Base-by-base conservation (phyloP, 768 basidiomycete genomes). In the Roridomyces roridus region DNA sequence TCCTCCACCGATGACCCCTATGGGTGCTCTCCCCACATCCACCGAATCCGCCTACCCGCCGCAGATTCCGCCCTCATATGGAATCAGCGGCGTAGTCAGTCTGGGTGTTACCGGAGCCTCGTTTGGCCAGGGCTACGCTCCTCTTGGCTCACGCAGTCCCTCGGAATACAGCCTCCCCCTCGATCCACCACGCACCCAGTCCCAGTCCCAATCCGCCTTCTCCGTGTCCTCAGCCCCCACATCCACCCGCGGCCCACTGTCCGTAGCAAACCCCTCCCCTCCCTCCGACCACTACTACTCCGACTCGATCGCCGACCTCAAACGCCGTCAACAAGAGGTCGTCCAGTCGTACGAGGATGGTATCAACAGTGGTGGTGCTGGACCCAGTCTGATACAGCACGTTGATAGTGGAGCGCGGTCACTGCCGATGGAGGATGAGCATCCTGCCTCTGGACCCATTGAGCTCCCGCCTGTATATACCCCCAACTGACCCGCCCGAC, bases 281-380 rank as follows among this genome's bases (percentile, higher is more conserved):
- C 20, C 49, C 10, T 37, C 36, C 1, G 29, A 31, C n/a, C 52
- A 61, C 14, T 42, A 14, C 12, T 47, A 59, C 50, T 18, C 25
- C 2, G 63, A 61, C 52, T 60, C 59, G n/a, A 24, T 64, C 34
- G 55, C 60, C 26, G 59, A 57, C 17, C 55, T 64, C 37, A 64
- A 64, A 31, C 59, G 56, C 20, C 47, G 63, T 20, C 63, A 64
- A 36, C 55, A 61, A 37, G 35, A 58, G 50, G 46, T 63, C 21
- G 61, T 63, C 39, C 36, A 58, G 21, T 51, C 52, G 35, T 63
- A 63, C 41, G 61, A 63, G 41, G 36, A 63, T 15, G 57, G 57
- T 40, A 20, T 55, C 29, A 35, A 50, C 26, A 40, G 44, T n/a
- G 29, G 29, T 31, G 29, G 29, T 7, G 29, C 7, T 31, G 29